Conservation (phyloP, 257 asterid species). For the Nicotiana sylvestris region DNA sequence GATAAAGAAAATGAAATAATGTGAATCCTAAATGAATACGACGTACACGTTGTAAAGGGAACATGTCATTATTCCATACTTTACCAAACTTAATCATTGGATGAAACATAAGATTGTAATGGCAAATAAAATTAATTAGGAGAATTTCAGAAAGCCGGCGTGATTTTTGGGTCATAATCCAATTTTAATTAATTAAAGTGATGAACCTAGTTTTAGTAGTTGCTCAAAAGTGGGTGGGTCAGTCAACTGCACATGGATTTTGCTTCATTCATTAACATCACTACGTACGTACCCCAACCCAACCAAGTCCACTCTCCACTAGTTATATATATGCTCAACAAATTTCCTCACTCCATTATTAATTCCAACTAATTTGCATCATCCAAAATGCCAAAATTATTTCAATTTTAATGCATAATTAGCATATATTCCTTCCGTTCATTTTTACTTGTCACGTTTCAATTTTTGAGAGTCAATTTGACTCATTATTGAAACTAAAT, state of each 20-base stretch:
- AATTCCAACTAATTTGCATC: neutral
- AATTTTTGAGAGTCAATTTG: too few relatives aligned
- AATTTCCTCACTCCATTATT: neutral
- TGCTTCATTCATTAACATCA: constrained; percentile 12
- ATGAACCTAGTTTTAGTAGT: constrained; percentile 8
- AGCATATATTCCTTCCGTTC: neutral
- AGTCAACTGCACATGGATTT: constrained; percentile 40
- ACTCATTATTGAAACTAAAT: too few relatives aligned
- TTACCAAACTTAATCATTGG: constrained; percentile 29
- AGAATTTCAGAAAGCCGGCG: constrained; percentile 26
- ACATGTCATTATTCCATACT: constrained; percentile 29
- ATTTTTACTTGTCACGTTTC: too few relatives aligned
- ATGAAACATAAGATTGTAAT: neutral
- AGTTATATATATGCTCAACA: neutral
- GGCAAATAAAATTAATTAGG: neutral
- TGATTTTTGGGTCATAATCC: constrained; percentile 32
- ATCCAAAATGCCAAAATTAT: neutral
- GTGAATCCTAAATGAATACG: neutral
- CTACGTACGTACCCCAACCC: constrained; percentile 1
- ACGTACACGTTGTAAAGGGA: constrained; percentile 6
- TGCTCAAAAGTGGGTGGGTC: constrained; percentile 13
- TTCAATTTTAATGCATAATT: neutral
- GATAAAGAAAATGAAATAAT: neutral
- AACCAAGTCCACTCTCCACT: neutral
- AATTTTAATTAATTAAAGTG: constrained; percentile 13